Percentiles rank a stretch among this genome's conserved stretches.
Evolutionary conservation across 2,329 filamentous ascomycete species (phyloP).

Genomic region (Leptographium radiaticola): DNA sequence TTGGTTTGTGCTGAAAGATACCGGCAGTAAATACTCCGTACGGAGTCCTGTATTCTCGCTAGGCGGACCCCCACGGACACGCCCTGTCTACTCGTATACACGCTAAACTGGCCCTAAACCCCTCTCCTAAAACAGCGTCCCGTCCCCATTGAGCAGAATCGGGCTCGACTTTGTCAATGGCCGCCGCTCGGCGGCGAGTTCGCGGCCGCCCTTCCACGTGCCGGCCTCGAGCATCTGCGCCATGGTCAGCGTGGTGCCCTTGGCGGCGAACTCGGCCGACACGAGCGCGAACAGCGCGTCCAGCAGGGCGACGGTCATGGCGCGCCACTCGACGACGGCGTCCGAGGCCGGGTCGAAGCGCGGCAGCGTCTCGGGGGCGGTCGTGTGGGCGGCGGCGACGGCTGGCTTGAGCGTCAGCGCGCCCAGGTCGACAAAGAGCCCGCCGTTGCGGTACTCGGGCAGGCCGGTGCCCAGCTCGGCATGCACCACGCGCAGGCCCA

Average conservation of each 20-base stretch:
- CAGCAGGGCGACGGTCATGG: constrained; percentile 40
- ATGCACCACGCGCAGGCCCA: constrained; percentile 70
- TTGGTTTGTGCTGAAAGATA: not conserved
- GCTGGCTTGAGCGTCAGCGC: constrained; percentile 61
- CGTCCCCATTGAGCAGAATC: constrained; percentile 70
- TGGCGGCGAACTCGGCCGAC: constrained; percentile 19
- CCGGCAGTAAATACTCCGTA: not conserved
- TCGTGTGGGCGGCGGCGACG: constrained; percentile 53
- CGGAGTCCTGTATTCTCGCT: too few species aligned
- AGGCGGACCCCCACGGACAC: not conserved
- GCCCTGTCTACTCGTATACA: not conserved
- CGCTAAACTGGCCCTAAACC: too few species aligned
- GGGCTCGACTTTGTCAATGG: constrained; percentile 73
- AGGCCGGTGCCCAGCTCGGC: constrained; percentile 74
- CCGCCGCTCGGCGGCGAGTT: constrained; percentile 64
- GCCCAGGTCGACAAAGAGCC: constrained; percentile 74
- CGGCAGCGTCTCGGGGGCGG: constrained; percentile 24
- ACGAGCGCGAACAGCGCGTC: constrained; percentile 34
- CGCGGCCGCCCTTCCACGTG: constrained; percentile 55
- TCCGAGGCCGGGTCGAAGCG: constrained; percentile 39
- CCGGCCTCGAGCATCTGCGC: constrained; percentile 40
- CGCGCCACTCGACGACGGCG: constrained; percentile 46
- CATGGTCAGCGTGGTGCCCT: constrained; percentile 27
- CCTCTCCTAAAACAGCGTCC: constrained; percentile 55
- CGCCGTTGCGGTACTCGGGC: constrained; percentile 86